Evolutionary conservation across 176 grass and related monocot species (phyloP).

Genomic region (Raddia guianensis): DNA sequence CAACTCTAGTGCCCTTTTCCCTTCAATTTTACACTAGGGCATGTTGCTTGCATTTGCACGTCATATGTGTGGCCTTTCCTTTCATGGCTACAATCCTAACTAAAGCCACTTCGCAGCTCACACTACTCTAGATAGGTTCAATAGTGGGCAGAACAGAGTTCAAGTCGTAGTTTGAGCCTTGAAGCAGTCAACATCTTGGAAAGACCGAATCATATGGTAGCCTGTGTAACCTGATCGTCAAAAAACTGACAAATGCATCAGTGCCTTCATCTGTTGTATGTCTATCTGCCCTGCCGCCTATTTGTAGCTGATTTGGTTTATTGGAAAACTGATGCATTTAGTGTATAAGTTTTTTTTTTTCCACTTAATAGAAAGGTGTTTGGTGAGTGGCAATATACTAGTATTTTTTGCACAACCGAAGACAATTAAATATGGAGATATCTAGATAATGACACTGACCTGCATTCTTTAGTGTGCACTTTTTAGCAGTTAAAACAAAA

Average conservation of each 20-base stretch:
- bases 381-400: slow-evolving; percentile 4
- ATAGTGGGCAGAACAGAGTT: neutral
- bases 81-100: neutral
- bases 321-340: neutral
- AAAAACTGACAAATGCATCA: neutral
- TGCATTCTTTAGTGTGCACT: neutral
- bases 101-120: neutral
- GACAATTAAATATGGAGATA: neutral
- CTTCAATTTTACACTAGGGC: neutral
- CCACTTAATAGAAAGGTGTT: neutral
- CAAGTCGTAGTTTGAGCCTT: neutral
- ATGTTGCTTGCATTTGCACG: neutral
- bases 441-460: neutral
- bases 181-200: neutral
- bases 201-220: neutral
- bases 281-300: neutral
- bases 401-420: neutral
- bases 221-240: neutral
- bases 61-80: neutral
- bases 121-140: neutral
- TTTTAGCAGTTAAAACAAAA: neutral
- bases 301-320: neutral
- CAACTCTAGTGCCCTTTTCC: neutral
- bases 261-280: neutral
- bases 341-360: neutral